Conservation (phyloP, 73 alveolate species). For the Halteria grandinella region DNA sequence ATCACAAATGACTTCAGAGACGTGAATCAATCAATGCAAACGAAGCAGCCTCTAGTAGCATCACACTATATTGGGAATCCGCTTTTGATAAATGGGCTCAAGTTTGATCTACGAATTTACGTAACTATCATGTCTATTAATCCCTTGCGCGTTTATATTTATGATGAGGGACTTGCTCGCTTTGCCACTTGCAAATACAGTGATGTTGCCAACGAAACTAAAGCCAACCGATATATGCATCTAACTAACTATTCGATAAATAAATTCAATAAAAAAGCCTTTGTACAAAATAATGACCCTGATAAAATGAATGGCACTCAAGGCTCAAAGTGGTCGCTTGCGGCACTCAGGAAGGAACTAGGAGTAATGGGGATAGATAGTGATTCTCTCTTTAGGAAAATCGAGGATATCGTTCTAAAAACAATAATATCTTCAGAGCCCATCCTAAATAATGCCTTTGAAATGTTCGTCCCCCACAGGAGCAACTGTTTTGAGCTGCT, state of each 20-base stretch:
- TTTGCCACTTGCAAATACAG: constrained; percentile 91
- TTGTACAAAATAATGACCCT: constrained; percentile 78
- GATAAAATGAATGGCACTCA: constrained; percentile 71
- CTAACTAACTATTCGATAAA: constrained; percentile 90
- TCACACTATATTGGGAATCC: constrained; percentile 88
- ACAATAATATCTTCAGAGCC: constrained; percentile 84
- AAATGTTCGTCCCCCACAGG: constrained; percentile 76
- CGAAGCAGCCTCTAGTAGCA: constrained; percentile 64
- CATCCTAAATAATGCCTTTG: constrained; percentile 72
- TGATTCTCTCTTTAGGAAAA: constrained; percentile 54
- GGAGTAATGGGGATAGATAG: constrained; percentile 58
- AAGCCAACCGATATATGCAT: constrained; percentile 76
- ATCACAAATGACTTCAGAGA: constrained; percentile 61
- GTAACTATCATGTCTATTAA: constrained; percentile 86
- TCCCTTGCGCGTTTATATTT: constrained; percentile 92
- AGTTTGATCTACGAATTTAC: constrained; percentile 94
- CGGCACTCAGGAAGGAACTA: constrained; percentile 63
- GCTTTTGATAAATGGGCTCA: constrained; percentile 82
- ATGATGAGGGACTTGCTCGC: constrained; percentile 92
- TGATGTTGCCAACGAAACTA: constrained; percentile 14
- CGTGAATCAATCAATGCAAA: constrained; percentile 20
- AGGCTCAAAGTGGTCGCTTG: constrained; percentile 88
- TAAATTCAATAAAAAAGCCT: constrained; percentile 70
- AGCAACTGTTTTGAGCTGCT: constrained; percentile 88
- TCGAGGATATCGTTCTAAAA: constrained; percentile 88